Conservation (phyloP, 352 stramenopile species). For the Phytophthora rubi region DNA sequence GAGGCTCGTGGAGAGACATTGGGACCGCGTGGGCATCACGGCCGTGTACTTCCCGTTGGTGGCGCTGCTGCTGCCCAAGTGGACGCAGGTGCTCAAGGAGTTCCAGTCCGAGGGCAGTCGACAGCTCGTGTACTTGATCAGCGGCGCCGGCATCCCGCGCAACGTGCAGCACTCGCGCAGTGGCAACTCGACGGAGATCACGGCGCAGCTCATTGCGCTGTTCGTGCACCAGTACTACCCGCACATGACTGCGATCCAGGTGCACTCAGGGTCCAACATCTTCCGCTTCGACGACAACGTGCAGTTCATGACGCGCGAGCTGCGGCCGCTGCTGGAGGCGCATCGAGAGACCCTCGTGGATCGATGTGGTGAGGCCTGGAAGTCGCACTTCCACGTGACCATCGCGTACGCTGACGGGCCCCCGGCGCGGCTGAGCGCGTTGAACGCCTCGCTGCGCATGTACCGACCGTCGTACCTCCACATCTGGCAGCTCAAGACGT, state of each 20-base stretch:
- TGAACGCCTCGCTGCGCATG: constrained; percentile 95
- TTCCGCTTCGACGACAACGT: constrained; percentile 97
- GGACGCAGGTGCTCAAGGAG: constrained; percentile 81
- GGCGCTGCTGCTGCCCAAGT: constrained; percentile 94
- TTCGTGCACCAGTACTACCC: constrained; percentile 94
- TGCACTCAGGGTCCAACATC: constrained; percentile 97
- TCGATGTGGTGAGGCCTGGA: constrained; percentile 92
- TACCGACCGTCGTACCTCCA: constrained; percentile 97
- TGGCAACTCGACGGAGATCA: constrained; percentile 96
- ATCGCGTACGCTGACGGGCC: constrained; percentile 97
- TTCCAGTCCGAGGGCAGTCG: constrained; percentile 84
- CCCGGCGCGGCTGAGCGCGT: constrained; percentile 94
- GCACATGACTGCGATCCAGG: constrained; percentile 93
- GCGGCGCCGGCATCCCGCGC: constrained; percentile 94
- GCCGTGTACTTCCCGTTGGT: constrained; percentile 97
- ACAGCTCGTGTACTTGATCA: constrained; percentile 96
- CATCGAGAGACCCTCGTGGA: constrained; percentile 95
- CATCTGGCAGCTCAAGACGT: constrained; percentile 99
- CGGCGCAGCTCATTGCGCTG: constrained; percentile 91
- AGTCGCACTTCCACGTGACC: constrained; percentile 95
- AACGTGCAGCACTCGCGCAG: constrained; percentile 92
- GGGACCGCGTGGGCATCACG: constrained; percentile 73
- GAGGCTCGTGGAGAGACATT: constrained; percentile 69
- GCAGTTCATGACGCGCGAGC: constrained; percentile 95
- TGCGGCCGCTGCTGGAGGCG: constrained; percentile 94